These are phyloP conservation scores for Paramarasmius palmivorus DNA, from an alignment of 1,284 basidiomycete genomes.

Conservation along the genomic window DNA sequence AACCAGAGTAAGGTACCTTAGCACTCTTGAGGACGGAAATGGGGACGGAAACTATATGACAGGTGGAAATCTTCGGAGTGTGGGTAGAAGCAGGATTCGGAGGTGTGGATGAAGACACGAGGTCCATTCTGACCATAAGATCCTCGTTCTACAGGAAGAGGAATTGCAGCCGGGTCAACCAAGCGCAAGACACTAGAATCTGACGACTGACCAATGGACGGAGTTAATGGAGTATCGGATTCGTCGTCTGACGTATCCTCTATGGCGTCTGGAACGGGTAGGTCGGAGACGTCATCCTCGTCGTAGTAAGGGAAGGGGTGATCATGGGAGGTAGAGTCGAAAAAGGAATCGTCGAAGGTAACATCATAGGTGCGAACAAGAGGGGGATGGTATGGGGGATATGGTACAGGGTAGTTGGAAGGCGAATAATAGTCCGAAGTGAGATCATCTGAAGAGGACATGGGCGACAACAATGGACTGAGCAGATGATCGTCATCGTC, in stretches of 20 bases:
- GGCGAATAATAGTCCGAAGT: conserved; percentile 51
- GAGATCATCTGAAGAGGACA: conserved; percentile 73
- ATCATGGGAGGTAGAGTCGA: conserved; percentile 45
- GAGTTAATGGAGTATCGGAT: conserved; percentile 68
- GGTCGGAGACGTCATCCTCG: conserved; percentile 62
- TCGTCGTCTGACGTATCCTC: conserved; percentile 83
- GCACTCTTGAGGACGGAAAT: conserved; percentile 56
- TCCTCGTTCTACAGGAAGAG: conserved; percentile 52
- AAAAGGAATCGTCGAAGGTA: conserved; percentile 30
- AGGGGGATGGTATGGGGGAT: conserved; percentile 61
- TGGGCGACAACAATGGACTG: conserved; percentile 64
- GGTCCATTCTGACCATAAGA: conserved; percentile 43
- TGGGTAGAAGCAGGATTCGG: conserved; percentile 59
- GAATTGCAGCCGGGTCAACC: conserved; percentile 48
- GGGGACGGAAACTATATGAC: conserved; percentile 46
- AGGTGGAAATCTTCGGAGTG: conserved; percentile 48
- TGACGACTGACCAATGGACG: conserved; percentile 53
- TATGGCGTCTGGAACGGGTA: conserved; percentile 73
- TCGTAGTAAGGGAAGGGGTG: conserved; percentile 63
- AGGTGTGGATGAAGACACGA: conserved; percentile 61
- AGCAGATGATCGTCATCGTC: conserved; percentile 57
- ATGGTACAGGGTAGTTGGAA: conserved; percentile 52
- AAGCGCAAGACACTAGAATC: conserved; percentile 37
- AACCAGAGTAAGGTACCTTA: conserved; percentile 34
- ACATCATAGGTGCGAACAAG: conserved; percentile 48